Conservation (phyloP, 1,139 yeast species). For the Wickerhamomyces sp. region DNA sequence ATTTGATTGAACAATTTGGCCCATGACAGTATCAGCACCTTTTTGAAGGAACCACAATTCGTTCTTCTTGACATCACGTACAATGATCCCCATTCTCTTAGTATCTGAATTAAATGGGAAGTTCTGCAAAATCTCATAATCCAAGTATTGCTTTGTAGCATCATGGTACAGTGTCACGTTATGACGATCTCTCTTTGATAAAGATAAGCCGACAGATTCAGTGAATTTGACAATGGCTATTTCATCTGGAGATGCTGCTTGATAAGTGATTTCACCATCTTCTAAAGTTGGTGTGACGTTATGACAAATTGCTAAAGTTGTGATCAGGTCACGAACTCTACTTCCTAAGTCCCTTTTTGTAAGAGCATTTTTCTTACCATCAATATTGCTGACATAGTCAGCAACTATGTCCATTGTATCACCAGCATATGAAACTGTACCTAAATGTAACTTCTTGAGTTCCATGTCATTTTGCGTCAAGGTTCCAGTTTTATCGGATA, state of each 20-base stretch:
- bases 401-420: conserved; percentile 89
- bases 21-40: conserved; percentile 97
- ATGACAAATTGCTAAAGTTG: conserved; percentile 88
- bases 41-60: conserved; percentile 85
- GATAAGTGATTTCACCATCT: conserved; percentile 67
- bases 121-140: conserved; percentile 69
- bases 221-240: conserved; percentile 95
- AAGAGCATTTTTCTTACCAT: conserved; percentile 26
- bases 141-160: conserved; percentile 46
- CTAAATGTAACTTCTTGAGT: conserved; percentile 85
- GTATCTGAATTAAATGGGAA: conserved; percentile 96
- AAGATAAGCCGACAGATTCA: conserved; percentile 75
- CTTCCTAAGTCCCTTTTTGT: conserved; percentile 62
- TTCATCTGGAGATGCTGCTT: conserved; percentile 99
- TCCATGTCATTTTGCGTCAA: conserved; percentile 98
- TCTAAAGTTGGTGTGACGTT: conserved; percentile 89
- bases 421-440: conserved; percentile 86
- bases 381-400: conserved; percentile 44
- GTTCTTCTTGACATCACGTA: conserved; percentile 53
- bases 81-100: conserved; percentile 92
- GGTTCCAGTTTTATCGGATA: conserved; percentile 96
- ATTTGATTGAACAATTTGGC: conserved; percentile 72
- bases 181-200: conserved; percentile 77
- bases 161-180: conserved; percentile 65
- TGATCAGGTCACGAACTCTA: conserved; percentile 73